Percentiles rank a stretch among this genome's conserved stretches.
Conservation (phyloP, 1,284 basidiomycete genomes). For the Afroboletus lepidellus region DNA sequence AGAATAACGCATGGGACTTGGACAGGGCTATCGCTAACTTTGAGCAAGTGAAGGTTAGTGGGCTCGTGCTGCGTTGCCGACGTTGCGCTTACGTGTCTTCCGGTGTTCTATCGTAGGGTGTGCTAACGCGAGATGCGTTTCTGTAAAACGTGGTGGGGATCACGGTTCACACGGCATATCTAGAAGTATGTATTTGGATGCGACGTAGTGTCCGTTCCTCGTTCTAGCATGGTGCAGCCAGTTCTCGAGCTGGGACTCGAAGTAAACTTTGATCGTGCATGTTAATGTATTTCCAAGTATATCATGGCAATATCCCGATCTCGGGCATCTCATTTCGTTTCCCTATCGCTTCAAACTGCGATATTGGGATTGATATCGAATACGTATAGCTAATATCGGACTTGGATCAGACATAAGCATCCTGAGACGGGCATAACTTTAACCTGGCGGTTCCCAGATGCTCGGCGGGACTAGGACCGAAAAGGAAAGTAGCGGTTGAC, state of each 20-base stretch:
- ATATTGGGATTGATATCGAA: constrained; percentile 19
- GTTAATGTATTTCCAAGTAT: constrained; percentile 30
- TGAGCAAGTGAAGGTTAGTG: constrained; percentile 72
- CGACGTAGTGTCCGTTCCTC: not conserved
- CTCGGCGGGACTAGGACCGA: constrained; percentile 12
- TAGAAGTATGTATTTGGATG: constrained; percentile 11
- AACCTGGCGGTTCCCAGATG: constrained; percentile 8
- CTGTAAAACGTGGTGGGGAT: constrained; percentile 16
- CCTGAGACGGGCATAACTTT: constrained; percentile 19
- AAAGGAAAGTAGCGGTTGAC: constrained; percentile 12
- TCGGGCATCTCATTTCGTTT: constrained; percentile 20
- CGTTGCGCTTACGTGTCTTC: constrained; percentile 29
- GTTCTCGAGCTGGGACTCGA: not conserved
- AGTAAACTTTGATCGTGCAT: constrained; percentile 1
- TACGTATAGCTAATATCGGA: constrained; percentile 21
- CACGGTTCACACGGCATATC: constrained; percentile 12
- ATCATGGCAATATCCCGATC: constrained; percentile 18
- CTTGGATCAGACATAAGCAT: constrained; percentile 24
- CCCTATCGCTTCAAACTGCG: constrained; percentile 11
- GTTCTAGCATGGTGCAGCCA: not conserved
- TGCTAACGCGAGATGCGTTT: constrained; percentile 45
- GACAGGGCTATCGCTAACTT: constrained; percentile 78
- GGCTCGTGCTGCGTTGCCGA: constrained; percentile 11
- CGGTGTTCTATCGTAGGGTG: constrained; percentile 34
- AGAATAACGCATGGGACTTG: constrained; percentile 79